Percentiles rank a stretch among this genome's conserved stretches.
Conservation (phyloP, 2,329 filamentous ascomycete species). For the Apiospora saccharicola region DNA sequence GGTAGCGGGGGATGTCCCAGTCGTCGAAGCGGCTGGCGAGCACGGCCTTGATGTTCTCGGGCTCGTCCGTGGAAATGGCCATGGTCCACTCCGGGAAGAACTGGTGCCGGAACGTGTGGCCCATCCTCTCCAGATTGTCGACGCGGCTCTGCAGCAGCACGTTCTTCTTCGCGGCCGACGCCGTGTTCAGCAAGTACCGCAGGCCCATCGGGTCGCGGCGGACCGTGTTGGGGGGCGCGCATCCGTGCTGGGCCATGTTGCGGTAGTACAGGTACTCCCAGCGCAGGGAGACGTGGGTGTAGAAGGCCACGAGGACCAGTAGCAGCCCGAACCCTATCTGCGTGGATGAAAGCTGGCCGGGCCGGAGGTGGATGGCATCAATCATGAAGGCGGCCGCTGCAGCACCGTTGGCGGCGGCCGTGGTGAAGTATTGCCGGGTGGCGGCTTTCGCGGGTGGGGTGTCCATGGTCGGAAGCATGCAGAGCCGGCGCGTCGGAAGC, state of each 20-base stretch:
- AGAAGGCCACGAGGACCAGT: background rate
- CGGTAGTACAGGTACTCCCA: background rate
- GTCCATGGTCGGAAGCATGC: background rate
- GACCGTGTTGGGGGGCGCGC: slow-evolving; percentile 24
- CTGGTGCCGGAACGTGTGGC: slow-evolving; percentile 37
- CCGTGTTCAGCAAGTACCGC: slow-evolving; percentile 36
- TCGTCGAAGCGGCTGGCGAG: slow-evolving; percentile 47
- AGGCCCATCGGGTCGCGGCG: slow-evolving; percentile 36
- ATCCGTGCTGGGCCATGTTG: slow-evolving; percentile 7
- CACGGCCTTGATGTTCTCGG: slow-evolving; percentile 31
- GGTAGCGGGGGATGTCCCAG: slow-evolving; percentile 52
- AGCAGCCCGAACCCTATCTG: background rate
- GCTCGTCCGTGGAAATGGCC: slow-evolving; percentile 37
- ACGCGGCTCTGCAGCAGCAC: slow-evolving; percentile 32
- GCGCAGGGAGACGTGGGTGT: slow-evolving; percentile 11
- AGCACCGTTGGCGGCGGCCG: background rate
- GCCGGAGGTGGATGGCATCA: background rate
- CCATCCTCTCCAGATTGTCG: slow-evolving; percentile 27
- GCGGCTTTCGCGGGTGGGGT: slow-evolving; percentile 2
- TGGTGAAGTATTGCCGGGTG: slow-evolving; percentile 12
- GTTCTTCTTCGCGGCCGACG: slow-evolving; percentile 29
- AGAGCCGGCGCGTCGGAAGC: background rate
- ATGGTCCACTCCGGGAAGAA: slow-evolving; percentile 33
- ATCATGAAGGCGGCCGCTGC: background rate
- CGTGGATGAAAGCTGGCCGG: background rate